Evolutionary conservation across 2,329 filamentous ascomycete genomes (phyloP).

Genomic region (Aureobasidium subglaciale): DNA sequence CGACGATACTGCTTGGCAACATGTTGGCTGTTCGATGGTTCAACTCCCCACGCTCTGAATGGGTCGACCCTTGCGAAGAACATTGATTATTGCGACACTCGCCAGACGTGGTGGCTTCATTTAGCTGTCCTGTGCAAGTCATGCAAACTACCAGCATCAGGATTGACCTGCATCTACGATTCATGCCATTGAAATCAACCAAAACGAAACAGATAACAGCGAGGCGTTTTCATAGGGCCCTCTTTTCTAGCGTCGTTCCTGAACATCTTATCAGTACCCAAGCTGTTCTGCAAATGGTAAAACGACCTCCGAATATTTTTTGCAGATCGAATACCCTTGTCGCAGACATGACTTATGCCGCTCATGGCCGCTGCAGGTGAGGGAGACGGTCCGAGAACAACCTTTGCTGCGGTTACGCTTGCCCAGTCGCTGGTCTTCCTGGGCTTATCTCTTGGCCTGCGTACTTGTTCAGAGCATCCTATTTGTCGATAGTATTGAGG

Average conservation of each 20-base stretch:
- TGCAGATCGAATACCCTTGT: background rate
- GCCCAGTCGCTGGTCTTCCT: background rate
- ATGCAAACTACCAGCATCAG: background rate
- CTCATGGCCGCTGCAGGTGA: background rate
- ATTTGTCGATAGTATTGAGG: background rate
- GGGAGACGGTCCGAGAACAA: background rate
- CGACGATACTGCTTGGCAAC: background rate
- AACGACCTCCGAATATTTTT: background rate
- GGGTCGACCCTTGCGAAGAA: too few relatives aligned
- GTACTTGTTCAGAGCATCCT: background rate
- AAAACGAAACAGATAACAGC: background rate
- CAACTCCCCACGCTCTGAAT: background rate
- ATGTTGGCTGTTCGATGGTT: background rate
- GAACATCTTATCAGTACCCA: background rate
- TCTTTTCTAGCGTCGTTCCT: background rate
- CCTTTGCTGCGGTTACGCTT: background rate
- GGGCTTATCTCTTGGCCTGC: constrained; percentile 13
- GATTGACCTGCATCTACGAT: too few relatives aligned
- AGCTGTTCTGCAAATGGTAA: background rate
- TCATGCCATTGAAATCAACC: background rate
- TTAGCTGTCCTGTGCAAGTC: background rate
- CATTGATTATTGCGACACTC: background rate
- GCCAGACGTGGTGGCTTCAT: background rate
- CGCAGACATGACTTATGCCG: background rate
- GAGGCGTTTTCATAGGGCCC: background rate